Conservation (phyloP, 192 early-diverging fungal species). For the Chytriomyces hyalinus region DNA sequence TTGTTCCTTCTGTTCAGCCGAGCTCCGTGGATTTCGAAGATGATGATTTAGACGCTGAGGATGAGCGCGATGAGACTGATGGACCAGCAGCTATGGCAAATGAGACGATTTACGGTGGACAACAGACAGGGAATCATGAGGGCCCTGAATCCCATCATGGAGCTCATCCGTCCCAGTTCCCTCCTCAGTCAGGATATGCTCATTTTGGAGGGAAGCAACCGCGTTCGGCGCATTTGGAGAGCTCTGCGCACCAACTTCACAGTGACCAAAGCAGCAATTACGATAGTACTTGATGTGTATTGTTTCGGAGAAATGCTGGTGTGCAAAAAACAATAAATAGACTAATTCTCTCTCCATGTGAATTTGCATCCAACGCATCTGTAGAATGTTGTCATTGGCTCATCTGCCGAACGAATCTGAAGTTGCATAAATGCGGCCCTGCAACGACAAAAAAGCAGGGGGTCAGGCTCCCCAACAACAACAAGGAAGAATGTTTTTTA, state of each 20-base stretch:
- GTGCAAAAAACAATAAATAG: neutral
- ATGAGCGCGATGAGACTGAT: neutral
- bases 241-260: neutral
- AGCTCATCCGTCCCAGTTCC: too few relatives aligned
- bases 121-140: too few relatives aligned
- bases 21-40: slow-evolving; percentile 10
- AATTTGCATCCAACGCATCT: slow-evolving; percentile 40
- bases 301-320: neutral
- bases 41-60: slow-evolving; percentile 30
- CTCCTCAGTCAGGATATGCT: too few relatives aligned
- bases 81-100: neutral
- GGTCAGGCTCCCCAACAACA: neutral
- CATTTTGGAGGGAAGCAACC: too few relatives aligned
- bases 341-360: slow-evolving; percentile 38
- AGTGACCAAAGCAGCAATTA: neutral
- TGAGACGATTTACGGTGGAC: too few relatives aligned
- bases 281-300: neutral
- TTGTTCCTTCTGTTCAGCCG: too few relatives aligned
- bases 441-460: slow-evolving; percentile 70
- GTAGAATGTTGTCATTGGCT: slow-evolving; percentile 93
- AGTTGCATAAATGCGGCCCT: slow-evolving; percentile 74
- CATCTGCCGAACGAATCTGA: slow-evolving; percentile 93
- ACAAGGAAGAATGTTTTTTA: neutral
- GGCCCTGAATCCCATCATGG: too few relatives aligned
- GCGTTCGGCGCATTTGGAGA: too few relatives aligned